These are phyloP conservation scores for Nadsonia starkeyi-henricii DNA, from an alignment of 1,139 yeast genomes.

Conservation along the genomic window DNA sequence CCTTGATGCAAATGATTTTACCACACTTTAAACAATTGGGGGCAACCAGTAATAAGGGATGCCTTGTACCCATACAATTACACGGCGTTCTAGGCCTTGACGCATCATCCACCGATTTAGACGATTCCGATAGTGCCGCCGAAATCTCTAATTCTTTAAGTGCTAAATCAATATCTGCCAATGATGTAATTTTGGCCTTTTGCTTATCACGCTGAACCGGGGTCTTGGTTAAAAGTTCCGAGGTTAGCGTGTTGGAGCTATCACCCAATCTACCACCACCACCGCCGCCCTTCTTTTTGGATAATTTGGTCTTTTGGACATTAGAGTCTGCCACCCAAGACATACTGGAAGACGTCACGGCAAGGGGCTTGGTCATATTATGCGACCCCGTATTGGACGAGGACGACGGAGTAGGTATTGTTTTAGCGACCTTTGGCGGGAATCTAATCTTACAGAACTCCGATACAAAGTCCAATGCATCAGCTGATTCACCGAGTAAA, in stretches of 20 bases:
- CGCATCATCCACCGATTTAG: slow-evolving; percentile 23
- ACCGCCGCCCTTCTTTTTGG: slow-evolving; percentile 2
- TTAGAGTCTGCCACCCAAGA: background rate
- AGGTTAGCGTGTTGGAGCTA: background rate
- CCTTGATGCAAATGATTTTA: slow-evolving; percentile 76
- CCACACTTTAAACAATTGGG: slow-evolving; percentile 95
- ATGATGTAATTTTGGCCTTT: slow-evolving; percentile 19
- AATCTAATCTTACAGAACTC: background rate
- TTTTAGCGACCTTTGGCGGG: background rate
- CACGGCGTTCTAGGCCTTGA: slow-evolving; percentile 31
- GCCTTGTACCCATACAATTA: slow-evolving; percentile 57
- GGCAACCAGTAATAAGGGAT: slow-evolving; percentile 76
- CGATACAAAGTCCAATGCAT: background rate
- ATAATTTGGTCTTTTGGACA: slow-evolving; percentile 2
- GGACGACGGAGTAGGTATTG: too few relatives aligned
- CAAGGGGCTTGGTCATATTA: background rate
- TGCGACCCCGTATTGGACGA: background rate
- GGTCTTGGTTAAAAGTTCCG: slow-evolving; percentile 3
- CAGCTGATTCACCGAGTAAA: background rate
- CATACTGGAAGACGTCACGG: background rate
- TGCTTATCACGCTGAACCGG: slow-evolving; percentile 4
- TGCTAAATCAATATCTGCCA: slow-evolving; percentile 24
- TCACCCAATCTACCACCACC: slow-evolving; percentile 1
- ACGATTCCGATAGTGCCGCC: slow-evolving; percentile 23
- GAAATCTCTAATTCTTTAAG: slow-evolving; percentile 17